phyloP scores from a whole-genome alignment of 345 rosid genomes.

The Linum tenue region DNA sequence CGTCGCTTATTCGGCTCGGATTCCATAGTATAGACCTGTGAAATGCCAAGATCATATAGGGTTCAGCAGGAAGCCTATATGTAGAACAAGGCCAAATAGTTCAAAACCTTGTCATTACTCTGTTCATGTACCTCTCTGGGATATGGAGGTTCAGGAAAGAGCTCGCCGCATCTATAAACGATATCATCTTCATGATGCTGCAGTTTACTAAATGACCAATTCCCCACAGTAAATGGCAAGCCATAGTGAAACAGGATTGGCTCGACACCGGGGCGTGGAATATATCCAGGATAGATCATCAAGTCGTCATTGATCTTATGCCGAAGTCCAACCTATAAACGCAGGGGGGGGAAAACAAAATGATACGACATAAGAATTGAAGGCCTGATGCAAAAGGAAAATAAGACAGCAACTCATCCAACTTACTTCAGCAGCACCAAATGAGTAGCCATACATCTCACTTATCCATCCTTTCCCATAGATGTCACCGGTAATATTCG shows the following conservation, averaged over 20 bases:
- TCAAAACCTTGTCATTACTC: conserved; percentile 8
- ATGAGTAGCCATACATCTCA: conserved; percentile 99
- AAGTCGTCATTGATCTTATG: conserved; percentile 82
- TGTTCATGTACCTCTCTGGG: conserved; percentile 69
- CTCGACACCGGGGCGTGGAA: conserved; percentile 67
- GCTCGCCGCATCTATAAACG: conserved; percentile 72
- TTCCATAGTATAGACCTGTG: conserved; percentile 65
- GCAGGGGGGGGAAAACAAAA: conserved; percentile 10
- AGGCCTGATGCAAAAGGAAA: not conserved
- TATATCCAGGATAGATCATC: conserved; percentile 97
- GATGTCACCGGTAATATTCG: conserved; percentile 96
- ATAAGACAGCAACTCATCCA: conserved; percentile 11
- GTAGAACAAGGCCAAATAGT: not conserved
- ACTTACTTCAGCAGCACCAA: conserved; percentile 93
- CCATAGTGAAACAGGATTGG: conserved; percentile 95
- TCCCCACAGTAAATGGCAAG: conserved; percentile 69
- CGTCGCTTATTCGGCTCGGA: conserved; percentile 47
- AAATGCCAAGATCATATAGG: conserved; percentile 5
- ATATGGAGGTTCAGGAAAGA: conserved; percentile 94
- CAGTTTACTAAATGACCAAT: conserved; percentile 93
- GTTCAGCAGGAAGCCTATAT: not conserved
- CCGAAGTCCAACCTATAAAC: conserved; percentile 74
- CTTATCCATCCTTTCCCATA: conserved; percentile 95
- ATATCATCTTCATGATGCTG: conserved; percentile 86
- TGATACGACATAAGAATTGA: not conserved